Conservation (phyloP, 371 early-diverging fungal genomes). For the Gilbertella persicaria region DNA sequence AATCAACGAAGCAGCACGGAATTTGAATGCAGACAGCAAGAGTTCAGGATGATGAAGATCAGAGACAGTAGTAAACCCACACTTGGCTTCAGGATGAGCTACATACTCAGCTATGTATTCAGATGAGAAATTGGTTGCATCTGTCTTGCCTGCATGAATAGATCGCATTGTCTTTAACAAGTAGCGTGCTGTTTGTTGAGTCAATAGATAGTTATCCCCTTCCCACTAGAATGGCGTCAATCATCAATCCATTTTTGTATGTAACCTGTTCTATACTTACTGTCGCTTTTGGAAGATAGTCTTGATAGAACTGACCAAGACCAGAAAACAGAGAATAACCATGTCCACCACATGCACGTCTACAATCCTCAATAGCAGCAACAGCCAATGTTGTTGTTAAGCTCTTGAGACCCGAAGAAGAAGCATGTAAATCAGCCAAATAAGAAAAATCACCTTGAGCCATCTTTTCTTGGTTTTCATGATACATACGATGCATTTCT, state of each 20-base stretch:
- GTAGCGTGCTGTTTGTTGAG: constrained; percentile 79
- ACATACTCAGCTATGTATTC: constrained; percentile 46
- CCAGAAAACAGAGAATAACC: constrained; percentile 85
- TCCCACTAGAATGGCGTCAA: too few species aligned
- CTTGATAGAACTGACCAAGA: constrained; percentile 69
- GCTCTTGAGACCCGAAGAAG: constrained; percentile 84
- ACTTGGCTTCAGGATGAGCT: constrained; percentile 43
- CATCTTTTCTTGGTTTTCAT: constrained; percentile 65
- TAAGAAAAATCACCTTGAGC: constrained; percentile 73
- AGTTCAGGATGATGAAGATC: constrained; percentile 39
- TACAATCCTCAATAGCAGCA: constrained; percentile 77
- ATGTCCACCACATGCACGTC: constrained; percentile 88
- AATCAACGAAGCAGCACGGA: constrained; percentile 41
- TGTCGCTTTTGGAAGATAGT: constrained; percentile 76
- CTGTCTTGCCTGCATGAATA: constrained; percentile 37
- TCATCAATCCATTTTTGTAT: too few species aligned
- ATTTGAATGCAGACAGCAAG: constrained; percentile 37
- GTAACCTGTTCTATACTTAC: too few species aligned
- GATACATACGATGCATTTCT: constrained; percentile 69
- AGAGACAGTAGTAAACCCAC: constrained; percentile 30
- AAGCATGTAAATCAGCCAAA: constrained; percentile 81
- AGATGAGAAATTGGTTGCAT: constrained; percentile 44
- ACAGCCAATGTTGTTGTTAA: constrained; percentile 74
- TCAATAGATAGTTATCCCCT: constrained; percentile 82
- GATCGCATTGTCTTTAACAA: constrained; percentile 57